These are phyloP conservation scores for Saccharomyces hybrid DNA, from an alignment of 1,139 yeast species.

Conservation along the genomic window DNA sequence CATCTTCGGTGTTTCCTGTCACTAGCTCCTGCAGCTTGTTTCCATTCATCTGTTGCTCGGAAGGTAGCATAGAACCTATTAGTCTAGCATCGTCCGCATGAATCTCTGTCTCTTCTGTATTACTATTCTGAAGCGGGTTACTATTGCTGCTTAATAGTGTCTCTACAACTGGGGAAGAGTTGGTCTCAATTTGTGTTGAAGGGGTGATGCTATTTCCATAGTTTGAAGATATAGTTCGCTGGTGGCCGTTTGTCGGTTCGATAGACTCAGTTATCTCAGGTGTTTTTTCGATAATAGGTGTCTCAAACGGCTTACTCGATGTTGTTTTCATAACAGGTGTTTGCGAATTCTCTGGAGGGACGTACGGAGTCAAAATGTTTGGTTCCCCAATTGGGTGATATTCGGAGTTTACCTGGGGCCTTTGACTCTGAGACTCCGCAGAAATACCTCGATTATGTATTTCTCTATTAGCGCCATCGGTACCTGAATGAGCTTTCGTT, in stretches of 20 bases:
- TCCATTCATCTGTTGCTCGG: background rate
- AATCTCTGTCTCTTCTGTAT: background rate
- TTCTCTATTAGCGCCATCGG: background rate
- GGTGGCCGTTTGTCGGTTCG: background rate
- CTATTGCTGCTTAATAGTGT: background rate
- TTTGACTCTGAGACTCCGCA: background rate
- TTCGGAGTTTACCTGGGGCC: background rate
- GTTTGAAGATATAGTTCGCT: background rate
- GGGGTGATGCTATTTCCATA: background rate
- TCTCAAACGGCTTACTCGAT: background rate
- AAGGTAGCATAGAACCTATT: background rate
- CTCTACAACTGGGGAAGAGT: background rate
- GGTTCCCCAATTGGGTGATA: constrained; percentile 5
- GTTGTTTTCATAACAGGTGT: constrained; percentile 8
- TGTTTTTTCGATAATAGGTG: background rate
- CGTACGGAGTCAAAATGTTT: constrained; percentile 13
- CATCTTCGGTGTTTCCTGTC: background rate
- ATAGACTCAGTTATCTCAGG: background rate
- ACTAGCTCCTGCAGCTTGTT: background rate
- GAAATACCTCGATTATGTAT: background rate
- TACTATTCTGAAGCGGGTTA: background rate
- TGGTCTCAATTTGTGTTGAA: background rate
- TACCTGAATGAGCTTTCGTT: background rate
- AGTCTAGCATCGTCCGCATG: background rate
- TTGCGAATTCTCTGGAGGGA: constrained; percentile 4